Conservation (phyloP, 139 green algal genomes). For the Closterium sp. region DNA sequence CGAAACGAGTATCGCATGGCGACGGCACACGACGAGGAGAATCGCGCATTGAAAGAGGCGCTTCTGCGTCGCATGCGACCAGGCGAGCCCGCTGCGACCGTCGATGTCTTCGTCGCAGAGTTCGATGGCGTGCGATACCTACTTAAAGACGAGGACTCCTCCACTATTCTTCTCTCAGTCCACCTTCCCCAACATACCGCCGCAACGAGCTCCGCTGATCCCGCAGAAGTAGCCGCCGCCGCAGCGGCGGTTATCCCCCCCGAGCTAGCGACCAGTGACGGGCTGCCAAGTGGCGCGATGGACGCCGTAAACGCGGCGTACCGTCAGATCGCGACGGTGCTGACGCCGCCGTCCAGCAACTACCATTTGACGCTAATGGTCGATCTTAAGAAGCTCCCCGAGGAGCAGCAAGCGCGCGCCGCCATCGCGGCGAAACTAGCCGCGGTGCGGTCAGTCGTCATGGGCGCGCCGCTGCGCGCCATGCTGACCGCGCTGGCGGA, state of each 20-base stretch:
- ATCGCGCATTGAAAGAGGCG: background rate
- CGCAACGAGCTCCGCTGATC: background rate
- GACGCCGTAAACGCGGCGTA: slow-evolving; percentile 18
- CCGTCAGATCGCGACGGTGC: background rate
- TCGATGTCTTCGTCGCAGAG: background rate
- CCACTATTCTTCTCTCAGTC: background rate
- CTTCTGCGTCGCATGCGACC: background rate
- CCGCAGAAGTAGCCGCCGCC: background rate
- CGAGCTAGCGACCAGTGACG: slow-evolving; percentile 15
- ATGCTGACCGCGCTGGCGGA: slow-evolving; percentile 21
- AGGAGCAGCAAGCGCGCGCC: slow-evolving; percentile 10
- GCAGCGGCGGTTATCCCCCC: background rate
- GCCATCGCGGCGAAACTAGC: slow-evolving; percentile 7
- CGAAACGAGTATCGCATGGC: background rate
- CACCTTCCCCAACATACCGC: background rate
- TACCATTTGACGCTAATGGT: slow-evolving; percentile 22
- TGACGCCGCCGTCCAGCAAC: slow-evolving; percentile 12
- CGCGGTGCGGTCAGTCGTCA: slow-evolving; percentile 16
- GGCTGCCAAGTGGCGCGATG: slow-evolving; percentile 10
- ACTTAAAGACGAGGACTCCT: background rate
- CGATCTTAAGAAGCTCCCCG: slow-evolving; percentile 15
- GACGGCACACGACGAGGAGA: background rate
- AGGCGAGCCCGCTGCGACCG: background rate
- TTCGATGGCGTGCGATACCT: slow-evolving; percentile 1
- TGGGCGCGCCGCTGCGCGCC: slow-evolving; percentile 14